Base-by-base conservation (phyloP, 2,329 filamentous ascomycete genomes). In the Xylariaceae sp. region DNA sequence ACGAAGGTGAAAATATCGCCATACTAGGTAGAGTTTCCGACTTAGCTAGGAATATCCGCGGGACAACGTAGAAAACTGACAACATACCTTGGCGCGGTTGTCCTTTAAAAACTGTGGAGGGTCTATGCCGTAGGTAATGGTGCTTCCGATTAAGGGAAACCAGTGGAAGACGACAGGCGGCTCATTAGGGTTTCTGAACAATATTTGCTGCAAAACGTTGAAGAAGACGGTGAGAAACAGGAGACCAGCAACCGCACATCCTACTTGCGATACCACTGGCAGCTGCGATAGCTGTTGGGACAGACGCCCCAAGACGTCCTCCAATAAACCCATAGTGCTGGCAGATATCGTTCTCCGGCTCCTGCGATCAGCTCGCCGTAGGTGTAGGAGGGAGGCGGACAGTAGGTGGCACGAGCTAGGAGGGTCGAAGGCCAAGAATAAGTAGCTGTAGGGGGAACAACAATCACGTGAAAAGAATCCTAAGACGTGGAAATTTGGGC, bases 121-220 rank as follows among this genome's bases (percentile, higher is more conserved):
- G 67, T 97, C 90, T 73, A 96, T 96, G 71, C 92, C 92, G 74
- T 97, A 99, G 42, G 84, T 88, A 65, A 97, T 78, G 56, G 94
- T 96, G 76, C 87, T 96, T 60, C 92, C 92, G 66, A 99, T 80
- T 62, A 95, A 74, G 55, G 88, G 89, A 66, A 92, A 79, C 81
- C 83, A 88, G 71, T 90, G 87, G 71, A 92, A 92, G 58, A 92
- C 87, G 54, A 92, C 64, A 1, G 88, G 88, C 29, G 88, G 88
- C 70, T 91, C 87, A 69, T 91, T 88, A 48, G 87, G 82, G 64
- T 91, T 92, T 74, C 83, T 88, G 76, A 90, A 84, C 58, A 96
- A 75, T 53, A 95, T 64, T 73, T 97, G 92, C 59, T 79, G 79
- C 63, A 89, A 67, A 61, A 97, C 85, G 71, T 97, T 96, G 75